Conservation (phyloP, 2,329 filamentous ascomycete genomes). For the Capronia coronata region DNA sequence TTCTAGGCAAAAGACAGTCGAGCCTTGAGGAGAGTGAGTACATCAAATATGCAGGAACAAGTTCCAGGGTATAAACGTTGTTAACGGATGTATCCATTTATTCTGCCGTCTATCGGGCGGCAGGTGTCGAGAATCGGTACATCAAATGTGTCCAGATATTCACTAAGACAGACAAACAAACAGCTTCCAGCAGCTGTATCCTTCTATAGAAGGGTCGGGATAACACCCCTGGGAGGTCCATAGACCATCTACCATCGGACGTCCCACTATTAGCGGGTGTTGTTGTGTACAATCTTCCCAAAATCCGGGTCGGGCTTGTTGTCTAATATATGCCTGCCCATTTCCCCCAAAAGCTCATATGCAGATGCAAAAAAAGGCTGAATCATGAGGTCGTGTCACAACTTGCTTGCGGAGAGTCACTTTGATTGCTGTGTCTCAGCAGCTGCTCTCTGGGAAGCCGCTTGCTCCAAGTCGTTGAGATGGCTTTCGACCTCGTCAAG, state of each 20-base stretch:
- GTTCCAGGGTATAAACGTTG: too few species aligned
- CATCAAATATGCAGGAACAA: too few species aligned
- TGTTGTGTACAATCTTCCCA: not conserved
- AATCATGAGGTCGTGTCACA: slow-evolving; percentile 5
- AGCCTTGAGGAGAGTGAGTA: not conserved
- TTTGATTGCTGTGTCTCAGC: slow-evolving; percentile 4
- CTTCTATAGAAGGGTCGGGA: not conserved
- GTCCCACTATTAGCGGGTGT: not conserved
- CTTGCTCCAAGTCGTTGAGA: slow-evolving; percentile 22
- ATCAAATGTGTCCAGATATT: not conserved
- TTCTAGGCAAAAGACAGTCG: too few species aligned
- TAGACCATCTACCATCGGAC: not conserved
- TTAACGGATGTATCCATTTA: too few species aligned
- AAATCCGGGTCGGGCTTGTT: not conserved
- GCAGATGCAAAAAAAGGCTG: not conserved
- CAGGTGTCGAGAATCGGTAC: not conserved
- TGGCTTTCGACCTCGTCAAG: slow-evolving; percentile 23
- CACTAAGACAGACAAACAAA: not conserved
- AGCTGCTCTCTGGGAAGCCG: slow-evolving; percentile 5
- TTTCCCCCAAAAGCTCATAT: not conserved
- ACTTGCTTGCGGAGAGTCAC: slow-evolving; percentile 8
- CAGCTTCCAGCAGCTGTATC: not conserved
- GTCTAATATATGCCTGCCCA: not conserved
- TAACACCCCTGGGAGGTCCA: not conserved
- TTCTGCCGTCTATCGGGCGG: not conserved